Evolutionary conservation across 805 yeast species (phyloP).

Genomic region (Yarrowia keelungensis): DNA sequence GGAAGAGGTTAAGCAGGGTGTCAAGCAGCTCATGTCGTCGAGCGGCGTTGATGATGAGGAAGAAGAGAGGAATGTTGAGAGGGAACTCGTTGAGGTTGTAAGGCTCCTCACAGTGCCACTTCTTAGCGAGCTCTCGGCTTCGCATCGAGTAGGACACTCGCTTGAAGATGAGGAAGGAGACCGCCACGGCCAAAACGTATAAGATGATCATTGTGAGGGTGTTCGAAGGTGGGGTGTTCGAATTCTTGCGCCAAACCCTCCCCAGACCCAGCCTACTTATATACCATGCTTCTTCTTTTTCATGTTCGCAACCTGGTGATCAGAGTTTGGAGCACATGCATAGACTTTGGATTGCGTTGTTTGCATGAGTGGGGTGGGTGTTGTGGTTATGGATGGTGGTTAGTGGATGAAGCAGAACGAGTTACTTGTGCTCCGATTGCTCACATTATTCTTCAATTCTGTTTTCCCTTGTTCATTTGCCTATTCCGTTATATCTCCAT

Average conservation of each 20-base stretch:
- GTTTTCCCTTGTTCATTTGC: too few relatives aligned
- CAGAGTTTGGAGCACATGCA: conserved; percentile 8
- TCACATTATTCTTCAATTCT: too few relatives aligned
- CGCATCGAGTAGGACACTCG: neutral
- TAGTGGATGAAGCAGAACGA: too few relatives aligned
- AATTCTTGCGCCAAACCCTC: neutral
- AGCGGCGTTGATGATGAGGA: conserved; percentile 23
- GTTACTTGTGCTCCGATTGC: too few relatives aligned
- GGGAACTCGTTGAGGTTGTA: conserved; percentile 31
- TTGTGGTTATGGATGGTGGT: too few relatives aligned
- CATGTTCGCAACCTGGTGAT: conserved; percentile 1
- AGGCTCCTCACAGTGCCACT: conserved; percentile 37
- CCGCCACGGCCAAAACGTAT: conserved; percentile 32
- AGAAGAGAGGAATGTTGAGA: conserved; percentile 21
- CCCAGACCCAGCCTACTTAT: neutral
- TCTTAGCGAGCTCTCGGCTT: conserved; percentile 26
- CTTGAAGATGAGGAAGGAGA: conserved; percentile 33
- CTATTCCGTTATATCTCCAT: too few relatives aligned
- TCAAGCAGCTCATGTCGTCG: conserved; percentile 29
- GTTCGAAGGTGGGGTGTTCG: neutral
- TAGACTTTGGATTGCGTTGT: conserved; percentile 31
- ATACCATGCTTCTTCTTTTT: conserved; percentile 8
- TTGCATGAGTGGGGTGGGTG: neutral
- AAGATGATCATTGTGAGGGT: conserved; percentile 25
- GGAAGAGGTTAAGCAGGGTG: conserved; percentile 5